These are phyloP conservation scores for Tylopilus subfusipes DNA, from an alignment of 768 basidiomycete species.

Conservation along the genomic window DNA sequence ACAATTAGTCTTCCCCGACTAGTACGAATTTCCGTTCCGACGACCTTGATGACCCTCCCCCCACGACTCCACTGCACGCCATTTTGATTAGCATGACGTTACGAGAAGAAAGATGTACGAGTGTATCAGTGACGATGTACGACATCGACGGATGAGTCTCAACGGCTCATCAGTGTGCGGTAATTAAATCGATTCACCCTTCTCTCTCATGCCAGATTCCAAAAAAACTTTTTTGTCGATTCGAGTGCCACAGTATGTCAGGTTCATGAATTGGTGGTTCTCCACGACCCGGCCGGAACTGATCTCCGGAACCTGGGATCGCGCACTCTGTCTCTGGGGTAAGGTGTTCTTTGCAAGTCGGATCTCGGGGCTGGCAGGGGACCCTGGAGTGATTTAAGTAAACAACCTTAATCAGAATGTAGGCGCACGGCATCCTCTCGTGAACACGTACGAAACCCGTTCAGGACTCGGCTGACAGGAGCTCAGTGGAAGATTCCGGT, in stretches of 20 bases:
- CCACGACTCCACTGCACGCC: not conserved
- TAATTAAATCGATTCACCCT: not conserved
- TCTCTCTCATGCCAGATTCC: not conserved
- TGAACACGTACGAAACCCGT: no score
- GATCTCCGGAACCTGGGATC: no score
- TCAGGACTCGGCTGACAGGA: no score
- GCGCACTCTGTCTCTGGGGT: no score
- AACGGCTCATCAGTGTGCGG: not conserved
- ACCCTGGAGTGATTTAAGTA: no score
- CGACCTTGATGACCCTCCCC: not conserved
- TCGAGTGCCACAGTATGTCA: not conserved
- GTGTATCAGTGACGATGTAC: not conserved
- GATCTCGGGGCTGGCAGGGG: no score
- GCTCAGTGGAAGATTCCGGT: no score
- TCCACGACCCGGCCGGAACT: no score
- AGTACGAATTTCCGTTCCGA: not conserved
- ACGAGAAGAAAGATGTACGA: not conserved
- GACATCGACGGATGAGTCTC: not conserved
- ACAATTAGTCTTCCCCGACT: not conserved
- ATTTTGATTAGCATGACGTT: not conserved
- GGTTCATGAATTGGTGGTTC: no score
- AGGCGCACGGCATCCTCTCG: no score
- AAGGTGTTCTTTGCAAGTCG: no score
- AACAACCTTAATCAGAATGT: no score
- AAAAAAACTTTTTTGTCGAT: not conserved